Evolutionary conservation across 2,329 filamentous ascomycete genomes (phyloP), one percentile per base, ranked within the genome.

Genomic region (Macrophomina phaseolina): DNA sequence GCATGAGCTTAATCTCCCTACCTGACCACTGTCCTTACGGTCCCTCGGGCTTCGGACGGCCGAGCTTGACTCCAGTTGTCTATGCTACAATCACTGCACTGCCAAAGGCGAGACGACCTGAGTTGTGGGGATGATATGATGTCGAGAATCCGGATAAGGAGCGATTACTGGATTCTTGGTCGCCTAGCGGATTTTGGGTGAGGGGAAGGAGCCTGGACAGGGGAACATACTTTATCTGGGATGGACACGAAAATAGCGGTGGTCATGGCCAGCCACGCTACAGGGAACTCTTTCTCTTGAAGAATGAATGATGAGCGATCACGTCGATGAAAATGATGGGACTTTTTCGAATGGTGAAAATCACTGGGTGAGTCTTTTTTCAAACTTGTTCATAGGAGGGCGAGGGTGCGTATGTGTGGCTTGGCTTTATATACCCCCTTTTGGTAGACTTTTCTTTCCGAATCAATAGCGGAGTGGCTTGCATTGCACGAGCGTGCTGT

Each of bases 351-450:
- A 58, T 34, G 56, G 58, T 62, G 58, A 62, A 38, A 48, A 23
- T 48, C 36, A 28, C 9, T 14, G 16, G 58, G 58, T 49, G 58
- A 62, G 58, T 62, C 30, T 62, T 49, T 62, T 49, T 14, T 28
- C 34, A 49, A 11, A 32, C 9, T 38, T 28, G 36, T 23, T 32
- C 28, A 18, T 45, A 23, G 56, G 28, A 30, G 40, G 40, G 58
- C 40, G 32, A 62, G 58, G 45, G 58, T 62, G 58, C n/a, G 58
- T 62, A 62, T 49, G 58, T 62, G 58, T 38, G 58, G 58, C 58
- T 62, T 62, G 56, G 56, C 56, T 60, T 60, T 60, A 48, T 62
- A 62, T 62, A 62, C 58, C 58, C 58, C 58, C 58, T 46, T 48
- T 55, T 55, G 58, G 58, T 62, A 62, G 58, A 62, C 49, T 38